These are phyloP conservation scores for Tinospora cordifolia DNA, from an alignment of 164 flowering plant species.

Conservation along the genomic window DNA sequence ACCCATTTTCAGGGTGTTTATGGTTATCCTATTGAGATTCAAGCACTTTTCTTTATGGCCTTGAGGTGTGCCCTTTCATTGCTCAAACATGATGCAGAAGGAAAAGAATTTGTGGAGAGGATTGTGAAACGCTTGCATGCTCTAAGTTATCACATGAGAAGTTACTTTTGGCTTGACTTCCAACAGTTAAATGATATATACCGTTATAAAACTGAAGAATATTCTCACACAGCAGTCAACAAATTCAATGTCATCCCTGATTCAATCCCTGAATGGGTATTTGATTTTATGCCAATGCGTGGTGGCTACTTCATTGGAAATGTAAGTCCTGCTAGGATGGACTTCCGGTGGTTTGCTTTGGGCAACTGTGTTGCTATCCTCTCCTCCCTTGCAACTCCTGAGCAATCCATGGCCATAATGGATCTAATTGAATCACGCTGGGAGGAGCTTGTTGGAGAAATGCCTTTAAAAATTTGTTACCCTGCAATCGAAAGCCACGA, in stretches of 20 bases:
- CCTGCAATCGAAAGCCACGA: slow-evolving; percentile 36
- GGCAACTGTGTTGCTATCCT: slow-evolving; percentile 35
- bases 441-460: slow-evolving; percentile 36
- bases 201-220: slow-evolving; percentile 36
- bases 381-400: slow-evolving; percentile 34
- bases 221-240: slow-evolving; percentile 35
- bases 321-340: slow-evolving; percentile 39
- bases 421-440: slow-evolving; percentile 33
- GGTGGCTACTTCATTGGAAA: slow-evolving; percentile 36
- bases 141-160: slow-evolving; percentile 28
- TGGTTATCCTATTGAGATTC: slow-evolving; percentile 37
- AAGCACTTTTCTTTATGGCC: slow-evolving; percentile 36
- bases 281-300: slow-evolving; percentile 33
- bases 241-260: slow-evolving; percentile 36
- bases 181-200: slow-evolving; percentile 33
- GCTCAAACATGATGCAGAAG: slow-evolving; percentile 32
- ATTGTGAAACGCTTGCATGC: slow-evolving; percentile 31
- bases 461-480: slow-evolving; percentile 28
- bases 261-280: slow-evolving; percentile 35
- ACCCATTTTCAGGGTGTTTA: slow-evolving; percentile 28
- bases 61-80: slow-evolving; percentile 26
- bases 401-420: slow-evolving; percentile 35
- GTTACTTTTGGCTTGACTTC: slow-evolving; percentile 34
- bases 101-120: slow-evolving; percentile 27
- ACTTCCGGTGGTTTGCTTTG: slow-evolving; percentile 32